Evolutionary conservation across 331 rosid genomes (phyloP), one percentile per base, ranked within the genome.

Genomic region (Stylosanthes scabra): DNA sequence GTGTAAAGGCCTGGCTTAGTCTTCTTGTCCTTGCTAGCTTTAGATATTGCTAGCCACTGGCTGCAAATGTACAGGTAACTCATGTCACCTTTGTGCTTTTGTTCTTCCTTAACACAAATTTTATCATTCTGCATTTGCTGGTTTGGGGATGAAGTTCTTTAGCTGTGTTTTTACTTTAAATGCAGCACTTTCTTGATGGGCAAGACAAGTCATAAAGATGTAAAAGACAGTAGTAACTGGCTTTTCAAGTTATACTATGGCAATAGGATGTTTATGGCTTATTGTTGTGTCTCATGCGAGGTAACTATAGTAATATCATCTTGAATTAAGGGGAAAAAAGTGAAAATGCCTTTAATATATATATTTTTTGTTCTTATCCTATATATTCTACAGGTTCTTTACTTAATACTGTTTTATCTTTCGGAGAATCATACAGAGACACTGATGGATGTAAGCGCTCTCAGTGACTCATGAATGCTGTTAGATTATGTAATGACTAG

Each of bases 1-100:
- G 46, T 81, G 71, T 90, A 79, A 81, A 91, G 97, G 93, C 97
- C 97, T 80, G 96, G 97, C 77, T 74, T 90, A 74, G 69, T 80
- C 75, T 95, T 95, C 83, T 65, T 92, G 80, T 89, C 96, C 80
- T 78, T 94, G 84, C 97, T 94, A 46, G 96, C 99, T 72, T 83
- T 94, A 73, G 99, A 94, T 79, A 91, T 94, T 85, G 87, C 80
- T 14, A 94, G 99, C 91, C 99, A 94, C 86, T 94, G 99, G 99
- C 78, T 94, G 60, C 99, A 94, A 85, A 94, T 91, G 99, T 94
- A 91, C 91, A 94, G 99, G 99, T 94, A 69, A 34, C 65, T 58
- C 39, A 46, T 70, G 66, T 29, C 31, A 62, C 55, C 49, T 46
- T 4, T 41, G 28, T 25, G 34, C 39, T 58, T 55, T 59, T 76